Percentiles rank a stretch among this genome's conserved stretches.
These are phyloP conservation scores for Mycena vitilis DNA, from an alignment of 768 basidiomycete genomes.

Conservation along the genomic window DNA sequence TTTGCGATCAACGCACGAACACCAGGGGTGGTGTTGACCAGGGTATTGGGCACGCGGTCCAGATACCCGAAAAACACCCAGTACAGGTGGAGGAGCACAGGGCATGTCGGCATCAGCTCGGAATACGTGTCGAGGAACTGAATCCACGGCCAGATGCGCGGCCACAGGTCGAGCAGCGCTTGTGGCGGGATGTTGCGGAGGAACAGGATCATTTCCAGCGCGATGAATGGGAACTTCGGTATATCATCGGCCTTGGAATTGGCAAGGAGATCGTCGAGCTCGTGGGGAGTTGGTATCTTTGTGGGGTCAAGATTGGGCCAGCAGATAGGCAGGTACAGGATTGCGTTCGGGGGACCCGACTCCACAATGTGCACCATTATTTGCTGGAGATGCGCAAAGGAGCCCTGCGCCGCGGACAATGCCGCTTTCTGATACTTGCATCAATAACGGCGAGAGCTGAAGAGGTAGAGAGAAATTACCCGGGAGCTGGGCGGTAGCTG, in stretches of 20 bases:
- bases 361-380: too few relatives aligned
- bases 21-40: background rate
- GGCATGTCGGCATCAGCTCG: background rate
- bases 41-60: background rate
- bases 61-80: background rate
- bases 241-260: background rate
- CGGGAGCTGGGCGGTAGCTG: too few relatives aligned
- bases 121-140: background rate
- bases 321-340: background rate
- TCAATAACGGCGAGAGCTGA: too few relatives aligned
- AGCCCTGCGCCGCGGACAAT: too few relatives aligned
- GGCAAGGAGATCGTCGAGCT: background rate
- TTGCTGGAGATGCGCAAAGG: too few relatives aligned
- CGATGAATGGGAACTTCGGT: background rate
- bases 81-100: background rate
- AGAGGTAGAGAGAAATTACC: too few relatives aligned
- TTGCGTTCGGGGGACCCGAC: background rate
- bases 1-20: background rate
- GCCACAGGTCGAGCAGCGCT: background rate
- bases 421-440: too few relatives aligned
- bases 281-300: background rate
- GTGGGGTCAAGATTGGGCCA: background rate
- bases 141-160: background rate
- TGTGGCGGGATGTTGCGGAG: background rate
- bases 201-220: background rate